A percentile compares a stretch with the other conserved stretches of the same genome.
phyloP scores from a whole-genome alignment of 2,329 filamentous ascomycete species.

The Cladorrhinum sp. region DNA sequence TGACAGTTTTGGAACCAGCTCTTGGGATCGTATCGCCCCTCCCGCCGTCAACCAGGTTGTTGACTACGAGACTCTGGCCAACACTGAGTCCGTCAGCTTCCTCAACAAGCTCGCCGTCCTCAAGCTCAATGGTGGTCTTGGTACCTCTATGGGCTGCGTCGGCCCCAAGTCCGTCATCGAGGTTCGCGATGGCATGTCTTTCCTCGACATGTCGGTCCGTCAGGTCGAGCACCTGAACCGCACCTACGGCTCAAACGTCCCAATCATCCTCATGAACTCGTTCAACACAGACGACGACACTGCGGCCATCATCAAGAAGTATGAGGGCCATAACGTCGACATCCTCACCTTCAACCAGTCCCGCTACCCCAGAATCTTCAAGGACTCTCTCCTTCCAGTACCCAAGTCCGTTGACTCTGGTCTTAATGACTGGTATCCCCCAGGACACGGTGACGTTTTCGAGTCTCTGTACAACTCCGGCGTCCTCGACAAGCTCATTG shows the following conservation, averaged over 20 bases:
- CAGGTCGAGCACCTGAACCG: constrained; percentile 99
- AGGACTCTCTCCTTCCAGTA: constrained; percentile 95
- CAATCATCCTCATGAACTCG: constrained; percentile 99
- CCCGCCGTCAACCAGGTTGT: constrained; percentile 92
- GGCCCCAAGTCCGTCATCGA: constrained; percentile 99
- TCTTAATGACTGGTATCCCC: constrained; percentile 97
- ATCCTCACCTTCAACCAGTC: constrained; percentile 99
- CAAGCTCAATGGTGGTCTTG: constrained; percentile 98
- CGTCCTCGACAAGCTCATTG: constrained; percentile 92
- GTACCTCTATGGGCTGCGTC: constrained; percentile 99
- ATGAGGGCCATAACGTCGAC: constrained; percentile 99
- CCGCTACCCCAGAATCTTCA: constrained; percentile 93
- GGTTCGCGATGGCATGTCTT: constrained; percentile 99
- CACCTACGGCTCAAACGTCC: constrained; percentile 94
- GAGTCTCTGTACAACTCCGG: constrained; percentile 99
- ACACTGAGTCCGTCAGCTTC: constrained; percentile 88
- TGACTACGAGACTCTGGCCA: constrained; percentile 86
- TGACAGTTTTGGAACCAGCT: constrained; percentile 49
- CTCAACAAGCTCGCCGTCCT: constrained; percentile 96
- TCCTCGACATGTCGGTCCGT: constrained; percentile 95
- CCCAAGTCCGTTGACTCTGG: constrained; percentile 84
- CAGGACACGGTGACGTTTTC: constrained; percentile 98
- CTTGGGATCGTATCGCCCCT: constrained; percentile 95
- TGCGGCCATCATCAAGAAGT: constrained; percentile 99
- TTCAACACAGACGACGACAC: constrained; percentile 99